Conservation (phyloP, 495 filamentous ascomycete species). For the Talaromyces nanjingensis region DNA sequence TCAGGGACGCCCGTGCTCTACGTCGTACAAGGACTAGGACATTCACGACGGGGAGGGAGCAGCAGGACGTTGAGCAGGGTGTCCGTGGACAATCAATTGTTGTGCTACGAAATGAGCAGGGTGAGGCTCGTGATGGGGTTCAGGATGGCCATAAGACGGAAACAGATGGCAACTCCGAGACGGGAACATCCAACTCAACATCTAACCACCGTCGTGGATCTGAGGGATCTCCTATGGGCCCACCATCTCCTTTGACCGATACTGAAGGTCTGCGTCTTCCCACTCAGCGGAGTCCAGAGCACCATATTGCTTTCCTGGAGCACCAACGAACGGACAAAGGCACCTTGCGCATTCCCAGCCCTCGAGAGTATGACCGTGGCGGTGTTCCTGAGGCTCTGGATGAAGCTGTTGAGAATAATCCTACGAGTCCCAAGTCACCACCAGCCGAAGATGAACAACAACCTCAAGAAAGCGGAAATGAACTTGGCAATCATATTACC, state of each 20-base stretch:
- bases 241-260: conserved; percentile 12
- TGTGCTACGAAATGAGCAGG: conserved; percentile 53
- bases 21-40: conserved; percentile 52
- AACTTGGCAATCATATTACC: conserved; percentile 48
- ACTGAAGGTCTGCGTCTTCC: conserved; percentile 39
- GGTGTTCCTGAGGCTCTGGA: conserved; percentile 57
- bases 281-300: conserved; percentile 52
- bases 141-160: conserved; percentile 15
- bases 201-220: conserved; percentile 13
- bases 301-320: conserved; percentile 81
- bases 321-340: conserved; percentile 72
- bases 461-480: conserved; percentile 20
- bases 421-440: conserved; percentile 11
- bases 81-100: conserved; percentile 67
- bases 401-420: conserved; percentile 25
- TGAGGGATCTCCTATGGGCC: conserved; percentile 11
- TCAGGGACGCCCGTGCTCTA: conserved; percentile 46
- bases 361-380: conserved; percentile 77
- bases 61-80: conserved; percentile 48
- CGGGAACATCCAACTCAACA: conserved; percentile 18
- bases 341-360: conserved; percentile 77
- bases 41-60: conserved; percentile 43
- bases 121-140: conserved; percentile 20
- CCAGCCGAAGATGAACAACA: conserved; percentile 10
- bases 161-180: conserved; percentile 18